These are phyloP conservation scores for Colletotrichum sp. DNA, from an alignment of 2,329 filamentous ascomycete genomes.

Conservation along the genomic window DNA sequence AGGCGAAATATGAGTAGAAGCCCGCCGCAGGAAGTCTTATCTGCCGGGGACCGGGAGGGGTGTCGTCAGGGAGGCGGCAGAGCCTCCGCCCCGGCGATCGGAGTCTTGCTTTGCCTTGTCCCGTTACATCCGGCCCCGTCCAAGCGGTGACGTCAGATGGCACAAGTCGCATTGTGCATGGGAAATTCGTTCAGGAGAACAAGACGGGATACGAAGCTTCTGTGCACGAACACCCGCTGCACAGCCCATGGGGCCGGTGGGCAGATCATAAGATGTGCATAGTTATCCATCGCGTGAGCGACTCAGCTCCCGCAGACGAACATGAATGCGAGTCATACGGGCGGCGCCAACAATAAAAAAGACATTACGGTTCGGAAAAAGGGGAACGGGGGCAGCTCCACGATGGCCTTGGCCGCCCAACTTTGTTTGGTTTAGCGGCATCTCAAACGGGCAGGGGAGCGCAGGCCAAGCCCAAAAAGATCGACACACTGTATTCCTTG, in stretches of 20 bases:
- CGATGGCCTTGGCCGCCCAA: neutral
- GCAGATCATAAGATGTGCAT: neutral
- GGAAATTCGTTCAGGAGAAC: neutral
- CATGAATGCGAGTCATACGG: constrained; percentile 12
- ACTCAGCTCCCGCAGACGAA: neutral
- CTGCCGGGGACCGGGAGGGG: neutral
- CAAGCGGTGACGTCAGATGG: neutral
- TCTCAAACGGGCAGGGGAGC: neutral
- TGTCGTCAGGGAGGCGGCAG: neutral
- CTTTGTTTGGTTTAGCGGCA: neutral
- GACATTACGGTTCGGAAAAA: constrained; percentile 4
- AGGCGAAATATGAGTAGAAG: neutral
- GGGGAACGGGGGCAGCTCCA: neutral
- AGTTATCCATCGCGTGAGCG: neutral
- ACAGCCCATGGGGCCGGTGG: neutral
- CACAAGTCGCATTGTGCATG: neutral
- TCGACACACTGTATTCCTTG: constrained; percentile 4
- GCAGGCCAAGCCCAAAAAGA: neutral
- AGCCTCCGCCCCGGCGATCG: neutral
- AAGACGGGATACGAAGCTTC: neutral
- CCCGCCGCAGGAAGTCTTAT: neutral
- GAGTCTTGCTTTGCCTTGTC: neutral
- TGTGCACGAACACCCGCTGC: neutral
- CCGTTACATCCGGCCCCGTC: neutral
- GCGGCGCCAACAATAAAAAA: neutral